Evolutionary conservation across 495 filamentous ascomycete genomes (phyloP), one percentile per base, ranked within the genome.

Genomic region (Glutinoglossum americanum): DNA sequence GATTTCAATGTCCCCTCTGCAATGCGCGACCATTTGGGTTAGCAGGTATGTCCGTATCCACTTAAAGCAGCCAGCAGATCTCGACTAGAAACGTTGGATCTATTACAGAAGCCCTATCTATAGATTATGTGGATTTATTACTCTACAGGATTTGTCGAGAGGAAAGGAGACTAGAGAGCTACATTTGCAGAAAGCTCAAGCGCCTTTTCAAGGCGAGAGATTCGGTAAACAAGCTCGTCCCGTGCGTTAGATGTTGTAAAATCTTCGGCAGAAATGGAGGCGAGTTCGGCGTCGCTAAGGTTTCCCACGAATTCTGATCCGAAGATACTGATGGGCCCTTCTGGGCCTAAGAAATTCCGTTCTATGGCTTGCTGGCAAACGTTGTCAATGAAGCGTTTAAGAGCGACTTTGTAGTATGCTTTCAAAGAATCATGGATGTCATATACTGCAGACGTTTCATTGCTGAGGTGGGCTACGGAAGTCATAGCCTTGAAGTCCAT

Each of bases 361-460:
- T 71, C 66, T 0, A 64, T 60, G 1, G 64, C 70, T 59, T 76
- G 71, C 61, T 71, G 68, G 59, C 69, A 77, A 17, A 82, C 64
- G 56, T 66, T 70, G 56, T 83, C 80, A 9, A 80, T 69, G 54
- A 83, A 81, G 0, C 74, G 68, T 57, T 75, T 76, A 21, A 61
- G 66, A 0, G 77, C 72, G 0, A 83, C 76, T 47, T 76, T 74
- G 67, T 84, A 83, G 63, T 84, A 84, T 1, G 73, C 67, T 49
- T 73, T 56, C 1, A 83, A 64, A 17, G 75, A 73, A 58, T 83
- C 76, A 51, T 82, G 77, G 7, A 84, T 71, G 0, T 78, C 71
- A 49, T 73, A 66, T 8, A 72, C 61, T 2, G 68, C 68, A n/a
- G 76, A 67, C 0, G 75, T 65, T 0, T 58, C 56, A 57, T 80